Conservation (phyloP, 129 eudicot genomes). For the Mikania micrantha region DNA sequence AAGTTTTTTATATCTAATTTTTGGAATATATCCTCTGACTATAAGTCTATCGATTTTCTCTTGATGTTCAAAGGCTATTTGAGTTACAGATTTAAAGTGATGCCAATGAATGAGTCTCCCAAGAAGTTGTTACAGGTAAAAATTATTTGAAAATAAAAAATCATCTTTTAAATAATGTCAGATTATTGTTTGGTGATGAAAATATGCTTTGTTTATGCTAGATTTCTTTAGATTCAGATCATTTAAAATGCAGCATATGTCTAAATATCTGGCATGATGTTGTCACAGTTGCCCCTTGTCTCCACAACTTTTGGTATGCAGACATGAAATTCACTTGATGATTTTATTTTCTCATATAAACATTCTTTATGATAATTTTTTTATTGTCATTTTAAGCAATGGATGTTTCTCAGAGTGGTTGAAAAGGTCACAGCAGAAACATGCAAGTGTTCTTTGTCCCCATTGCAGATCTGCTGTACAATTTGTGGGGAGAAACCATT, state of each 20-base stretch:
- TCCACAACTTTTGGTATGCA: slow-evolving; percentile 83
- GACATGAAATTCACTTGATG: not conserved
- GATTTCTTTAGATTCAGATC: slow-evolving; percentile 69
- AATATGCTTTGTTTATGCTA: slow-evolving; percentile 19
- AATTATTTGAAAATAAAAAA: slow-evolving; percentile 5
- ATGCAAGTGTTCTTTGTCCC: slow-evolving; percentile 72
- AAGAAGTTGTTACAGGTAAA: slow-evolving; percentile 52
- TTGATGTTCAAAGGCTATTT: slow-evolving; percentile 44
- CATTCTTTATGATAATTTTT: not conserved
- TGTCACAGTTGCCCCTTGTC: slow-evolving; percentile 96
- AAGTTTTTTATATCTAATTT: not conserved
- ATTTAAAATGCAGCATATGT: slow-evolving; percentile 85
- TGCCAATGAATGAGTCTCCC: slow-evolving; percentile 43
- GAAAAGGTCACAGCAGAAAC: slow-evolving; percentile 69
- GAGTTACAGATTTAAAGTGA: slow-evolving; percentile 66
- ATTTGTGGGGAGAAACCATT: slow-evolving; percentile 84
- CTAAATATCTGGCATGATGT: slow-evolving; percentile 95
- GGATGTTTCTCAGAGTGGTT: slow-evolving; percentile 99
- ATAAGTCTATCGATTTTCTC: slow-evolving; percentile 5
- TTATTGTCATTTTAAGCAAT: slow-evolving; percentile 45
- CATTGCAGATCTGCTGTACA: slow-evolving; percentile 88
- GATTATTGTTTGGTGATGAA: not conserved
- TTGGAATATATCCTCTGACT: not conserved
- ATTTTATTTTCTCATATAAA: slow-evolving; percentile 5
- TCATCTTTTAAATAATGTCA: not conserved